Percentiles rank a stretch among this genome's conserved stretches.
phyloP scores from a whole-genome alignment of 495 filamentous ascomycete genomes.

The Aspergillus cavernicola region DNA sequence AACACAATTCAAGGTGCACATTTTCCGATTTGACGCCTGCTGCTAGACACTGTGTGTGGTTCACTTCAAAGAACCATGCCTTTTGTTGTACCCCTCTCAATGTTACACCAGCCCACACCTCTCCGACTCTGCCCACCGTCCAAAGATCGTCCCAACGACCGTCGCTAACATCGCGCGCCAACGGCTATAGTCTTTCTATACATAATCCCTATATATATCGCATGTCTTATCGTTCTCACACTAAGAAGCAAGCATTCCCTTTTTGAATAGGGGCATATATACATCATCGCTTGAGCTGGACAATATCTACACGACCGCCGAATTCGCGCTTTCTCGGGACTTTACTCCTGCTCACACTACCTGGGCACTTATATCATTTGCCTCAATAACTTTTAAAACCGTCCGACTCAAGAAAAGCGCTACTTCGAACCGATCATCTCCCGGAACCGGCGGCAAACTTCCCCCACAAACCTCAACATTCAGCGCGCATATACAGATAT shows the following conservation, averaged over 20 bases:
- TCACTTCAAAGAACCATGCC: not conserved
- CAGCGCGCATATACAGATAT: not conserved
- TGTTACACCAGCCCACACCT: not conserved
- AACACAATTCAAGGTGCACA: not conserved
- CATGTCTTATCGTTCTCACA: not conserved
- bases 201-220: not conserved
- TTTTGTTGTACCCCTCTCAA: not conserved
- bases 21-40: not conserved
- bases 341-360: not conserved
- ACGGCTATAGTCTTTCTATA: constrained; percentile 1
- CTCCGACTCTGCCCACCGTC: not conserved
- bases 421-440: not conserved
- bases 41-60: not conserved
- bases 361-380: not conserved
- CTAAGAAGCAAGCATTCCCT: not conserved
- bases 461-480: not conserved
- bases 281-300: not conserved
- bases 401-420: not conserved
- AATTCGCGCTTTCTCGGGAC: not conserved
- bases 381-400: not conserved
- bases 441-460: not conserved
- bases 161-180: not conserved
- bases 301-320: not conserved
- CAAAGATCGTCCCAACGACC: not conserved
- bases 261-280: not conserved